phyloP scores from a whole-genome alignment of 2,329 filamentous ascomycete species.

The Lecanosticta acicola region DNA sequence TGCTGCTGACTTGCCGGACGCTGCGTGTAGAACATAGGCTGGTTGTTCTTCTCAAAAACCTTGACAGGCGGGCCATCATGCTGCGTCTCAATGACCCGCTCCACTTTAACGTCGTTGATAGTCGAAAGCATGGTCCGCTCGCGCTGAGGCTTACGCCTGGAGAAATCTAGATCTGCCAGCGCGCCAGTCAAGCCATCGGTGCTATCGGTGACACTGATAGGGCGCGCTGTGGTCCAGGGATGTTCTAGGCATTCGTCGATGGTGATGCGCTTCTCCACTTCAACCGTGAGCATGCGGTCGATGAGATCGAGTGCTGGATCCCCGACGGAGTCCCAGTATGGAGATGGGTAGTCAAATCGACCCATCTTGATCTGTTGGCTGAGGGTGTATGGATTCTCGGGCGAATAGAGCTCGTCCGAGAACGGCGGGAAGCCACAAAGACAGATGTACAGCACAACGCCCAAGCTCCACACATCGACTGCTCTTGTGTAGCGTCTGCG shows the following conservation, averaged over 20 bases:
- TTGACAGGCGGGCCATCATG: conserved; percentile 58
- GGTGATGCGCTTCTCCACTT: conserved; percentile 75
- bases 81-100: conserved; percentile 53
- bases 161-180: conserved; percentile 74
- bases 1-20: conserved; percentile 16
- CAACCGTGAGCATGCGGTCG: conserved; percentile 87
- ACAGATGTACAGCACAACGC: conserved; percentile 97
- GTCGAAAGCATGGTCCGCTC: conserved; percentile 80
- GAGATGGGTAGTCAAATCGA: conserved; percentile 88
- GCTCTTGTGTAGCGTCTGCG: conserved; percentile 88
- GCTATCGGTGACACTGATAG: conserved; percentile 59
- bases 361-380: conserved; percentile 86
- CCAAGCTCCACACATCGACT: conserved; percentile 93
- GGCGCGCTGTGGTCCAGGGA: conserved; percentile 66
- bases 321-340: conserved; percentile 87
- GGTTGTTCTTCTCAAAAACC: conserved; percentile 67
- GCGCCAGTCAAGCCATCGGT: conserved; percentile 89
- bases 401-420: conserved; percentile 76
- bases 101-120: conserved; percentile 68
- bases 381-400: conserved; percentile 77
- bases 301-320: conserved; percentile 89
- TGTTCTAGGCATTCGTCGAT: conserved; percentile 88
- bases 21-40: conserved; percentile 34
- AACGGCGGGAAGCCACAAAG: conserved; percentile 96
- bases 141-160: conserved; percentile 69